phyloP scores from a whole-genome alignment of 1,284 basidiomycete genomes.

The Fomes fomentarius region DNA sequence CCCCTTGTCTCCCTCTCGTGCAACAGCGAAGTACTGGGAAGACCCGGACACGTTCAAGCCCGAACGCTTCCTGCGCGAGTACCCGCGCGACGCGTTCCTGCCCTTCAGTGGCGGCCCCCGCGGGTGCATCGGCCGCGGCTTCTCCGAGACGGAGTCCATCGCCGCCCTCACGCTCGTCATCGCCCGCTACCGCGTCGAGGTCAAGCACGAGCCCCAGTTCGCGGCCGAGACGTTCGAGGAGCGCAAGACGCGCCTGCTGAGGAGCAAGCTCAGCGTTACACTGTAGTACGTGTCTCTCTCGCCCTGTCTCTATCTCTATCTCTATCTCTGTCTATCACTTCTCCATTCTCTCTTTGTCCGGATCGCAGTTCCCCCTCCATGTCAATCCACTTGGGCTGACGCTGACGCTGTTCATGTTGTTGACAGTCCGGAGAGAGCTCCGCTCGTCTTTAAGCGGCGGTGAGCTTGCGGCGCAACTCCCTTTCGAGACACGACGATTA shows the following conservation, averaged over 20 bases:
- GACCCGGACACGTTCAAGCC: constrained; percentile 44
- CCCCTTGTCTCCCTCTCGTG: no score
- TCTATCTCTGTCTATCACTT: background rate
- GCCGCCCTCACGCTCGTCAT: constrained; percentile 26
- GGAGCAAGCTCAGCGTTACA: constrained; percentile 20
- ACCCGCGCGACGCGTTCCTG: constrained; percentile 43
- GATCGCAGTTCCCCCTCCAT: no score
- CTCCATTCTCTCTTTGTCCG: no score
- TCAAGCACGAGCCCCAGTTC: constrained; percentile 35
- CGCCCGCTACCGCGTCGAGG: constrained; percentile 27
- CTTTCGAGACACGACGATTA: no score
- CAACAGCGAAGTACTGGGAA: constrained; percentile 43
- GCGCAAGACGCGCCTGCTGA: constrained; percentile 31
- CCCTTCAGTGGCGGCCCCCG: constrained; percentile 41
- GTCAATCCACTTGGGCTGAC: no score
- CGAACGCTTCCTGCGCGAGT: constrained; percentile 42
- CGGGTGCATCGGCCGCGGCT: constrained; percentile 43
- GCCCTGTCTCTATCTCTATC: background rate
- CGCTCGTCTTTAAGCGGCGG: background rate
- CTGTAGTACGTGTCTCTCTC: constrained; percentile 14
- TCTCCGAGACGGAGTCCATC: constrained; percentile 34
- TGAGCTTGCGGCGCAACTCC: no score
- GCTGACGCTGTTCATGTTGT: no score
- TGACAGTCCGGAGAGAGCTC: background rate
- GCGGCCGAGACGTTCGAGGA: constrained; percentile 34